Conservation (phyloP, 805 yeast species). For the Saccharomycopsis vini region DNA sequence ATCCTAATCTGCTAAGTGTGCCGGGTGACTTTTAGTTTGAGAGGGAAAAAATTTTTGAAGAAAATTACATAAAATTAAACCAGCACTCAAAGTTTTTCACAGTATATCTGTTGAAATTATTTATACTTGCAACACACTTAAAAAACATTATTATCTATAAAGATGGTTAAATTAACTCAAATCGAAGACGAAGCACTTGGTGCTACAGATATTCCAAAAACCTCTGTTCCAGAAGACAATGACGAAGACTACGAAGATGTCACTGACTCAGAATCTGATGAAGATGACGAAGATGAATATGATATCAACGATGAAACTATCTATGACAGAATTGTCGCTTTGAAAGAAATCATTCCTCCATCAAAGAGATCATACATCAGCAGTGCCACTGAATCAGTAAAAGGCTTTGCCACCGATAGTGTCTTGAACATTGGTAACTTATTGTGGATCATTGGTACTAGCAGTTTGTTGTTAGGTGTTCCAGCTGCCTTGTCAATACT, state of each 20-base stretch:
- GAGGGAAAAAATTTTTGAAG: no score
- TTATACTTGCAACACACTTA: not conserved
- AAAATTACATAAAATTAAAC: no score
- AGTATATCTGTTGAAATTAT: no score
- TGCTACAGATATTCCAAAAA: slow-evolving; percentile 25
- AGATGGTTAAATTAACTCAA: slow-evolving; percentile 71
- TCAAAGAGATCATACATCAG: slow-evolving; percentile 54
- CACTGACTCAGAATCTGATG: slow-evolving; percentile 36
- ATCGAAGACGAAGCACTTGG: slow-evolving; percentile 31
- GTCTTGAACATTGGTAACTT: slow-evolving; percentile 60
- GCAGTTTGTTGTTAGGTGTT: slow-evolving; percentile 79
- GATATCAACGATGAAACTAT: slow-evolving; percentile 75
- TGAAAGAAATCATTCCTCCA: slow-evolving; percentile 88
- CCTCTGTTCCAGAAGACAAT: slow-evolving; percentile 28
- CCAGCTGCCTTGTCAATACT: slow-evolving; percentile 86
- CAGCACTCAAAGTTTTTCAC: no score
- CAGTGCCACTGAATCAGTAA: slow-evolving; percentile 25
- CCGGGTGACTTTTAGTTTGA: no score
- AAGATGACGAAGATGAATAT: slow-evolving; percentile 58
- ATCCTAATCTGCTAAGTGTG: no score
- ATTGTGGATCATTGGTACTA: slow-evolving; percentile 79
- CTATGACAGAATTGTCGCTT: slow-evolving; percentile 79
- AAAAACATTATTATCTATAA: slow-evolving; percentile 11
- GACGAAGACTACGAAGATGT: slow-evolving; percentile 44
- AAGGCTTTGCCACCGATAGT: slow-evolving; percentile 36